Evolutionary conservation across 2,329 filamentous ascomycete genomes (phyloP).

Genomic region (Alternaria incomplexa): DNA sequence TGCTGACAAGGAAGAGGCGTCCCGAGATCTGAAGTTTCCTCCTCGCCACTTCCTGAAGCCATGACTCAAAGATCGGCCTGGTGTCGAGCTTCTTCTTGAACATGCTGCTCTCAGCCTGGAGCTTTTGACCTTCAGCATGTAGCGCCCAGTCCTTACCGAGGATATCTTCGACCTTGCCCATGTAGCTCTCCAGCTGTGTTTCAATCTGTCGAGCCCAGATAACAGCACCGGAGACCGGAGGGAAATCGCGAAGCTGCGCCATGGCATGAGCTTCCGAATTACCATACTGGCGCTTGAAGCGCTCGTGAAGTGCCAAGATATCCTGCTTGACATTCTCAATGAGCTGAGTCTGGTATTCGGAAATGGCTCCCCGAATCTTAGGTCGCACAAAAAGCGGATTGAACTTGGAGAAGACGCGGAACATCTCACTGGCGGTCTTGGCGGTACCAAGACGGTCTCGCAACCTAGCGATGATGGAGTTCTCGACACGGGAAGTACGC

Average conservation of each 20-base stretch:
- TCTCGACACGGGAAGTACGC: constrained; percentile 94
- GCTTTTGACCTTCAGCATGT: constrained; percentile 92
- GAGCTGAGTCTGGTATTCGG: constrained; percentile 96
- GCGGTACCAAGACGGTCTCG: constrained; percentile 92
- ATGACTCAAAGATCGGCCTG: constrained; percentile 90
- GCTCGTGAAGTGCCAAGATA: constrained; percentile 89
- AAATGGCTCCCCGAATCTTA: constrained; percentile 98
- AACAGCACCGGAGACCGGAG: constrained; percentile 94
- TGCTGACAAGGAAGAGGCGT: constrained; percentile 86
- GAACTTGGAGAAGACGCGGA: constrained; percentile 99
- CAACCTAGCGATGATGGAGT: constrained; percentile 95
- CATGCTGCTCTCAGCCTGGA: constrained; percentile 87
- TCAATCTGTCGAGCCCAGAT: constrained; percentile 98
- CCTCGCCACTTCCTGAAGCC: constrained; percentile 87
- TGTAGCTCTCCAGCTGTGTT: constrained; percentile 91
- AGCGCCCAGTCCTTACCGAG: constrained; percentile 93
- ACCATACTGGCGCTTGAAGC: constrained; percentile 98
- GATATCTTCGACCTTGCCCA: constrained; percentile 99
- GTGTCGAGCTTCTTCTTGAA: constrained; percentile 98
- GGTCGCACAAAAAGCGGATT: constrained; percentile 97
- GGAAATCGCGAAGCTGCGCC: constrained; percentile 94
- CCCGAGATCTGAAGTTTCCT: constrained; percentile 92
- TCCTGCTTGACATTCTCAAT: constrained; percentile 98
- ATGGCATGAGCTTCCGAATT: constrained; percentile 98
- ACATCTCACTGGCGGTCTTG: constrained; percentile 99